These are phyloP conservation scores for Platanthera guangdongensis DNA, from an alignment of 106 monocot species.

Conservation along the genomic window DNA sequence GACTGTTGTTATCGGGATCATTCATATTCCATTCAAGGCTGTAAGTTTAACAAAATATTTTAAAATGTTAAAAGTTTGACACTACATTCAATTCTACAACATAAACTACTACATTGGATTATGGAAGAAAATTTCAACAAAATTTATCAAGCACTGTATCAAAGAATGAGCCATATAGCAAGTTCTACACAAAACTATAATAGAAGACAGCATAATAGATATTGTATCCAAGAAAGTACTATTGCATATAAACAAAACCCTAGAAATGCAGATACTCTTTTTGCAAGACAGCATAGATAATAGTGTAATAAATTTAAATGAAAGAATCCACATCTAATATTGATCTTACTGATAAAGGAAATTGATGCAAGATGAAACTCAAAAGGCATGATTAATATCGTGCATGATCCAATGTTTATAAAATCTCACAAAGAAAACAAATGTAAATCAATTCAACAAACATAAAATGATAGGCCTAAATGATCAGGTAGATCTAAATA, in stretches of 20 bases:
- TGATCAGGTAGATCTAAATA: neutral
- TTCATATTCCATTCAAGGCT: neutral
- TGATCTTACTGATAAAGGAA: neutral
- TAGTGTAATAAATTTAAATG: no score
- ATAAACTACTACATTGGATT: neutral
- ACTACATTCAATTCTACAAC: neutral
- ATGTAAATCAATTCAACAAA: neutral
- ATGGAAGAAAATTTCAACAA: neutral
- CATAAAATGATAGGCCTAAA: neutral
- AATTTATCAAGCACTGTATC: neutral
- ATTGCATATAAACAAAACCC: no score
- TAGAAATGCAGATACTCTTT: no score
- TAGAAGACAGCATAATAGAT: neutral
- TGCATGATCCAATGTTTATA: neutral
- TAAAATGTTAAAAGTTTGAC: neutral
- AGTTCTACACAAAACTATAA: neutral
- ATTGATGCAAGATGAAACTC: neutral
- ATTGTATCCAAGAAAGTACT: no score
- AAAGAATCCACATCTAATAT: no score
- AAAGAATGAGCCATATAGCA: neutral
- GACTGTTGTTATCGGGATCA: neutral
- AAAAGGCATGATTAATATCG: neutral
- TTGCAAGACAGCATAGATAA: no score
- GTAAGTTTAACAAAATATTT: neutral
- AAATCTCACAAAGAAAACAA: neutral